These are phyloP conservation scores for Aspergillus bertholletiae DNA, from an alignment of 495 filamentous ascomycete genomes.

Conservation along the genomic window DNA sequence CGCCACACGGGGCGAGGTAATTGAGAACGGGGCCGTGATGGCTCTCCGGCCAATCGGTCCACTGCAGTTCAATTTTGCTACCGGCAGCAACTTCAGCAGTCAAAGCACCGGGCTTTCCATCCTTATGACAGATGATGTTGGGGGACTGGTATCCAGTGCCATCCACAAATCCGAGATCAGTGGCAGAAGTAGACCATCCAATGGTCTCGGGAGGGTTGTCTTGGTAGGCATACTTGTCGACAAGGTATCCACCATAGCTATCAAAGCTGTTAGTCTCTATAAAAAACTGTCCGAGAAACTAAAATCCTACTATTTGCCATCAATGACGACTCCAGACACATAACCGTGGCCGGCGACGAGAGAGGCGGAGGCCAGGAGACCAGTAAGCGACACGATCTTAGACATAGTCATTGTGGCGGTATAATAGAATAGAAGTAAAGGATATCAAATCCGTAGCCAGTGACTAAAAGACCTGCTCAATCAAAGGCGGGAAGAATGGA, in stretches of 20 bases:
- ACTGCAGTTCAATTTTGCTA: conserved; percentile 52
- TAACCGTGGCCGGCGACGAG: conserved; percentile 56
- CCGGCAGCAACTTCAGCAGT: conserved; percentile 53
- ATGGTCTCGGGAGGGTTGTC: conserved; percentile 46
- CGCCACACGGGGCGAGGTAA: conserved; percentile 70
- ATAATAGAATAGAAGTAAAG: conserved; percentile 2
- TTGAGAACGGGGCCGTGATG: conserved; percentile 70
- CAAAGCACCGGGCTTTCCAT: conserved; percentile 47
- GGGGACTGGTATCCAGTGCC: conserved; percentile 42
- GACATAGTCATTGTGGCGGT: conserved; percentile 22
- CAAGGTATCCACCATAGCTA: conserved; percentile 32
- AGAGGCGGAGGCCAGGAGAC: conserved; percentile 38
- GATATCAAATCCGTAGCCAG: conserved; percentile 13
- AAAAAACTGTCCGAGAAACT: neutral
- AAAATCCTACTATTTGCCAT: conserved; percentile 38
- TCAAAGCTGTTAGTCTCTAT: neutral
- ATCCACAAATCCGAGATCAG: conserved; percentile 57
- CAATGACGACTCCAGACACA: conserved; percentile 51
- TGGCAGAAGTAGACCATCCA: conserved; percentile 53
- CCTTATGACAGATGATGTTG: conserved; percentile 69
- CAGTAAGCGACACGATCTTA: conserved; percentile 24
- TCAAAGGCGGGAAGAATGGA: conserved; percentile 1
- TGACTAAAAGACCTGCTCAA: conserved; percentile 12
- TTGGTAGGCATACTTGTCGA: conserved; percentile 28
- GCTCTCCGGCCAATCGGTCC: conserved; percentile 63